A percentile compares a stretch with the other conserved stretches of the same genome.
These are phyloP conservation scores for Silene uniflora DNA, from an alignment of 148 eudicot genomes.

Conservation along the genomic window DNA sequence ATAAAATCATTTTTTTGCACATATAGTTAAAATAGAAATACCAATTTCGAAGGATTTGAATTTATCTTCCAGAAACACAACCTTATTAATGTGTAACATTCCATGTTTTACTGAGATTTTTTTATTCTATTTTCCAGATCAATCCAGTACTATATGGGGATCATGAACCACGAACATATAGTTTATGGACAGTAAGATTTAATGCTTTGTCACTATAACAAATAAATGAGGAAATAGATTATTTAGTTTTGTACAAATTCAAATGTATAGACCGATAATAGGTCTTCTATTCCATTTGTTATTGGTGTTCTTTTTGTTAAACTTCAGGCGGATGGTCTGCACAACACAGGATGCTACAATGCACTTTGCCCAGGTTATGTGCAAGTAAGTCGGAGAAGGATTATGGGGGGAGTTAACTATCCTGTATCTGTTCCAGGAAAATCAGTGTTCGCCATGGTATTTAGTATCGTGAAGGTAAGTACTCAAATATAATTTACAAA, in stretches of 20 bases:
- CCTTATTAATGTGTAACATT: background rate
- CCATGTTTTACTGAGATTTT: too few relatives aligned
- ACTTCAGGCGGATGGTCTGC: conserved; percentile 24
- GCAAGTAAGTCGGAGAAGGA: conserved; percentile 21
- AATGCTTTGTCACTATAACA: background rate
- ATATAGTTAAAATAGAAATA: too few relatives aligned
- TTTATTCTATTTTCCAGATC: conserved; percentile 9
- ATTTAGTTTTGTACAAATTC: background rate
- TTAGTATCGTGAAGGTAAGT: conserved; percentile 16
- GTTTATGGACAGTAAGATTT: conserved; percentile 28
- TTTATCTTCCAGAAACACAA: background rate
- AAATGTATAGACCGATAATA: background rate
- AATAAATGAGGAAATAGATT: background rate
- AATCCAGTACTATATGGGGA: conserved; percentile 22
- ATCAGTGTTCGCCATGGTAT: conserved; percentile 5
- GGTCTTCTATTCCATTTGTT: background rate
- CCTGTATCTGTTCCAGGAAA: conserved; percentile 15
- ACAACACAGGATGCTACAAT: conserved; percentile 25
- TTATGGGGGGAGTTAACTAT: conserved; percentile 16
- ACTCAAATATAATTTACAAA: background rate
- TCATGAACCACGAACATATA: conserved; percentile 17
- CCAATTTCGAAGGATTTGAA: background rate
- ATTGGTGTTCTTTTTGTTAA: background rate
- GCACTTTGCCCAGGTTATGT: conserved; percentile 28
- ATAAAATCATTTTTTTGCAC: too few relatives aligned